Evolutionary conservation across 495 filamentous ascomycete genomes (phyloP).

Genomic region (Jackrogersella multiformis): DNA sequence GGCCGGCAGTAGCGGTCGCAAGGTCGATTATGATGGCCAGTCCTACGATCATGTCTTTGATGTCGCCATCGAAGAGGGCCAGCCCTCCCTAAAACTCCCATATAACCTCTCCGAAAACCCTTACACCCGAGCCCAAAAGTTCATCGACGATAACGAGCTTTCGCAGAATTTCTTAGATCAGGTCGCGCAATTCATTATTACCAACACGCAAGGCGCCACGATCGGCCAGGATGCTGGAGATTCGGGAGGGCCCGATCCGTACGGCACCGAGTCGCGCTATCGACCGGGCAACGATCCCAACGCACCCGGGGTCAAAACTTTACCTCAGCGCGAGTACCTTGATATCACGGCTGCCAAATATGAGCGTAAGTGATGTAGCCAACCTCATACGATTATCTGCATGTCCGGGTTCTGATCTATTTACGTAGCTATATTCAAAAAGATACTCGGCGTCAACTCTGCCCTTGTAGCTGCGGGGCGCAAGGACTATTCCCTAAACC

Average conservation of each 20-base stretch:
- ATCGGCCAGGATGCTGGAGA: constrained; percentile 65
- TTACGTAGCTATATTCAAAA: constrained; percentile 70
- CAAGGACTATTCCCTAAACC: constrained; percentile 78
- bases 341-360: constrained; percentile 63
- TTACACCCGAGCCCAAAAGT: constrained; percentile 90
- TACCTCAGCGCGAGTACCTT: constrained; percentile 89
- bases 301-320: constrained; percentile 63
- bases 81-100: constrained; percentile 91
- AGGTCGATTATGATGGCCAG: constrained; percentile 78
- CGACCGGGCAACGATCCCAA: constrained; percentile 65
- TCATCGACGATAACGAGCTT: constrained; percentile 89
- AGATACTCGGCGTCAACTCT: constrained; percentile 75
- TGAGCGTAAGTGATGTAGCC: constrained; percentile 47
- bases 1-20: constrained; percentile 78
- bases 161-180: constrained; percentile 91
- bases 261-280: constrained; percentile 80
- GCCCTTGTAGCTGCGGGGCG: constrained; percentile 70
- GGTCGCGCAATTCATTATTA: constrained; percentile 91
- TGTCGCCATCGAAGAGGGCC: constrained; percentile 96
- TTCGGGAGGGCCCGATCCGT: constrained; percentile 68
- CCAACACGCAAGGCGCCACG: constrained; percentile 86
- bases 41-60: constrained; percentile 99
- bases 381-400: constrained; percentile 24
- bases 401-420: constrained; percentile 45
- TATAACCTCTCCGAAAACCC: constrained; percentile 94